Percentiles rank a stretch among this genome's conserved stretches.
phyloP scores from a whole-genome alignment of 2,329 filamentous ascomycete species.

The Stachybotrys elegans region DNA sequence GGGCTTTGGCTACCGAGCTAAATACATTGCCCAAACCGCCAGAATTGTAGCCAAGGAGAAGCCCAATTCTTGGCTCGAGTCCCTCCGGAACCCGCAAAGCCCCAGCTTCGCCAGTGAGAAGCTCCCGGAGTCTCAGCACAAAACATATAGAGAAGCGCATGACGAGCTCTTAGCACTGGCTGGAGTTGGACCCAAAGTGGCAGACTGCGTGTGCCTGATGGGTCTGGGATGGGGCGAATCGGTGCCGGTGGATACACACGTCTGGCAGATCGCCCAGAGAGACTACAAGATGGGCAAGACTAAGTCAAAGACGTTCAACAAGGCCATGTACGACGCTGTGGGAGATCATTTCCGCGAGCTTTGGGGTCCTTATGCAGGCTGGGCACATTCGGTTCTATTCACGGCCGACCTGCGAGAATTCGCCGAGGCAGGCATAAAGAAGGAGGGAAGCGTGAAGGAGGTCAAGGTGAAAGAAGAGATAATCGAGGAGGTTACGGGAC shows the following conservation, averaged over 20 bases:
- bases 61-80: slow-evolving; percentile 70
- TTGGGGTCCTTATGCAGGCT: slow-evolving; percentile 92
- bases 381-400: slow-evolving; percentile 96
- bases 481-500: slow-evolving; percentile 5
- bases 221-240: slow-evolving; percentile 93
- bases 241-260: slow-evolving; percentile 94
- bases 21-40: slow-evolving; percentile 86
- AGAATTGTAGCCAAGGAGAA: slow-evolving; percentile 63
- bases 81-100: slow-evolving; percentile 71
- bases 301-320: slow-evolving; percentile 80
- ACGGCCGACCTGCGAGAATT: slow-evolving; percentile 88
- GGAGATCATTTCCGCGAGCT: slow-evolving; percentile 83
- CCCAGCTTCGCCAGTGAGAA: slow-evolving; percentile 45
- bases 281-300: slow-evolving; percentile 91
- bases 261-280: slow-evolving; percentile 95
- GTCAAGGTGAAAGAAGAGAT: slow-evolving; percentile 19
- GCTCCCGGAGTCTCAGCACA: slow-evolving; percentile 41
- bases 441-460: slow-evolving; percentile 10
- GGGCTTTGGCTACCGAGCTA: slow-evolving; percentile 92
- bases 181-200: slow-evolving; percentile 93
- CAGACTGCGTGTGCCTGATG: slow-evolving; percentile 95
- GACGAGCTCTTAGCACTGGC: slow-evolving; percentile 72
- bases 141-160: slow-evolving; percentile 75
- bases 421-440: slow-evolving; percentile 51
- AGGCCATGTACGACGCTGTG: slow-evolving; percentile 82